A percentile compares a stretch with the other conserved stretches of the same genome.
phyloP scores from a whole-genome alignment of 2,329 filamentous ascomycete genomes.

The Aspergillus sp. region DNA sequence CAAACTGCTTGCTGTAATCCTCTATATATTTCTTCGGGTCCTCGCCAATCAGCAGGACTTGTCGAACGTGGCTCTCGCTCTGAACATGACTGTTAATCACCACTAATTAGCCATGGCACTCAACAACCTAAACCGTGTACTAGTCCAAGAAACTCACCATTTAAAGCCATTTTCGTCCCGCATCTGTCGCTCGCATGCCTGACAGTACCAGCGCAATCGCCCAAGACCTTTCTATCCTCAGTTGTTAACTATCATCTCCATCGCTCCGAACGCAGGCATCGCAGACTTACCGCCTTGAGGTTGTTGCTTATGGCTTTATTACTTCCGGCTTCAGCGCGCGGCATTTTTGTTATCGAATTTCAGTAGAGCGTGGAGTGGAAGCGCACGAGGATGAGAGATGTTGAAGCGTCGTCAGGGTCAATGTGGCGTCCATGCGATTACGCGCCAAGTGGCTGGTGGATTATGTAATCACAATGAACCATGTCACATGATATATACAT shows the following conservation, averaged over 20 bases:
- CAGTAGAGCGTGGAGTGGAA: background rate
- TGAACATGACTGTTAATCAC: conserved; percentile 56
- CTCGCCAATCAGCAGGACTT: conserved; percentile 80
- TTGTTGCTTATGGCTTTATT: conserved; percentile 88
- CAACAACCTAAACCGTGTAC: too few species aligned
- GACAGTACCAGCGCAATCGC: conserved; percentile 84
- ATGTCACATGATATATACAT: background rate
- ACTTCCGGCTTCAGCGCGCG: conserved; percentile 81
- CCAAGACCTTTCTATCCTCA: conserved; percentile 46
- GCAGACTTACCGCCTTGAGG: conserved; percentile 66
- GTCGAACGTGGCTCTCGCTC: conserved; percentile 78
- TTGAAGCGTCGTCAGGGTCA: too few species aligned
- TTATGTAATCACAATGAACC: background rate
- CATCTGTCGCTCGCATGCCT: conserved; percentile 67
- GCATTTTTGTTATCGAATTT: conserved; percentile 52
- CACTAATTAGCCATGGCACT: background rate
- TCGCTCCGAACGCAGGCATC: conserved; percentile 15
- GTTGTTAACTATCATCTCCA: conserved; percentile 5
- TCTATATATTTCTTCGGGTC: conserved; percentile 77
- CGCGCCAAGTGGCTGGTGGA: background rate
- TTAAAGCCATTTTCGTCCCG: conserved; percentile 88
- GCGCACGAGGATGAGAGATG: background rate
- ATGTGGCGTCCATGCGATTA: conserved; percentile 1
- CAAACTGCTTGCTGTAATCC: conserved; percentile 73
- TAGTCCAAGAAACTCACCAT: conserved; percentile 29